phyloP scores from a whole-genome alignment of 2,329 filamentous ascomycete species.

The Cladosporium oxysporum region DNA sequence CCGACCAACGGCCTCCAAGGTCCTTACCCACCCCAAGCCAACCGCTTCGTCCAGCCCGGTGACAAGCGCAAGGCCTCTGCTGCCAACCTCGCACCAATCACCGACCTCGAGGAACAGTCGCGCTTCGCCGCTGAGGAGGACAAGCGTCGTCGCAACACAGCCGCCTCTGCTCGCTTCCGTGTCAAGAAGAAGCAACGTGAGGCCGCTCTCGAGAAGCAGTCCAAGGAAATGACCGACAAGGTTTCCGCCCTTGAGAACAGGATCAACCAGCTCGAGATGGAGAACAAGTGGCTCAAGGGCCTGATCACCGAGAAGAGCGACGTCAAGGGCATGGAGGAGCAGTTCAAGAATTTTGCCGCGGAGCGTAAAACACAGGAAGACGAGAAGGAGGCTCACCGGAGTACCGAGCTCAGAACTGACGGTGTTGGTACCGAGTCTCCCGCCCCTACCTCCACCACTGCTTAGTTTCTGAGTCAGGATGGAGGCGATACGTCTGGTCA shows the following conservation, averaged over 20 bases:
- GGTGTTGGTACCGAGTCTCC: conserved; percentile 34
- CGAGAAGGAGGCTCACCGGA: conserved; percentile 32
- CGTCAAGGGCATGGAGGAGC: conserved; percentile 29
- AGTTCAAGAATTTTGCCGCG: conserved; percentile 23
- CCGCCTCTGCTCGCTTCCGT: conserved; percentile 55
- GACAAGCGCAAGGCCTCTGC: conserved; percentile 52
- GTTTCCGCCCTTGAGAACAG: conserved; percentile 48
- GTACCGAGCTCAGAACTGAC: conserved; percentile 33
- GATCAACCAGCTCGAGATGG: conserved; percentile 53
- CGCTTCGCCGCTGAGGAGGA: conserved; percentile 54
- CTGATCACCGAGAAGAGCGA: conserved; percentile 54
- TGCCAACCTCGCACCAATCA: conserved; percentile 35
- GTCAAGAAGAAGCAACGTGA: conserved; percentile 59
- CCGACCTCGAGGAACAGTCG: conserved; percentile 47
- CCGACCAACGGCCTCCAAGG: conserved; percentile 33
- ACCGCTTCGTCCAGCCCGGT: conserved; percentile 28
- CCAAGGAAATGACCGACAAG: conserved; percentile 54
- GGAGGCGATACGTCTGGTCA: not conserved
- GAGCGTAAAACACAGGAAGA: conserved; percentile 19
- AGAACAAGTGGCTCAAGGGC: conserved; percentile 55
- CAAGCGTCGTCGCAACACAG: conserved; percentile 56
- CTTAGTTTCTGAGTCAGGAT: not conserved
- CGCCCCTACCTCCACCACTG: conserved; percentile 18
- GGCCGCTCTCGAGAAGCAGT: conserved; percentile 53
- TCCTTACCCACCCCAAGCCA: conserved; percentile 30